Percentiles rank a stretch among this genome's conserved stretches.
phyloP scores from a whole-genome alignment of 305 asterid species.

The Plantago lanceolata region DNA sequence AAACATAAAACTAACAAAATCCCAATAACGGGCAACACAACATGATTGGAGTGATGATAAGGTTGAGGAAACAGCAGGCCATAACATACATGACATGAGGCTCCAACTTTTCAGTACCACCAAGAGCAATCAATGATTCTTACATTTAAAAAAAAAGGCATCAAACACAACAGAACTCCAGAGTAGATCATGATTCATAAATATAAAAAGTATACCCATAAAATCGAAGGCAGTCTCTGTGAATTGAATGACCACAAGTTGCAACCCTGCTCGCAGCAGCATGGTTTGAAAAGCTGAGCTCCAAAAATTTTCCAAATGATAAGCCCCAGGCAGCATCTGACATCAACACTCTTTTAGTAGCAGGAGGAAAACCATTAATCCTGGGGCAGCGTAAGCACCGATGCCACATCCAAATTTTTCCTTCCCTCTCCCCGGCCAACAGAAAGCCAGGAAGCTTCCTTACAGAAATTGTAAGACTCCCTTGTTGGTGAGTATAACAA shows the following conservation, averaged over 20 bases:
- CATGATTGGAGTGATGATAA: neutral
- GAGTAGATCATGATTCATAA: constrained; percentile 4
- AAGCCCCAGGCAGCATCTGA: constrained; percentile 85
- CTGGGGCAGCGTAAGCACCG: constrained; percentile 78
- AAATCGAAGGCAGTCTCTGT: constrained; percentile 80
- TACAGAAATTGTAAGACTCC: constrained; percentile 74
- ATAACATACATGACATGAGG: constrained; percentile 15
- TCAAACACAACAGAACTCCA: neutral
- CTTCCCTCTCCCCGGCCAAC: constrained; percentile 66
- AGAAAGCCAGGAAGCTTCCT: constrained; percentile 45
- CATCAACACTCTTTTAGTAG: constrained; percentile 72
- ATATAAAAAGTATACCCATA: constrained; percentile 53
- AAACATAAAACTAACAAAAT: neutral
- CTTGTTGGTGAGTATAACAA: constrained; percentile 81
- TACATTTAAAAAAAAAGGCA: neutral
- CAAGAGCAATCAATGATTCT: neutral
- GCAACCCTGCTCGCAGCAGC: constrained; percentile 91
- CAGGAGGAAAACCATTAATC: constrained; percentile 62
- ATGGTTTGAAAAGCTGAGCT: constrained; percentile 85
- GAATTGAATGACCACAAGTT: constrained; percentile 82
- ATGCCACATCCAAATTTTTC: constrained; percentile 95
- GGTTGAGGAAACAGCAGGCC: neutral
- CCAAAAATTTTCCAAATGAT: constrained; percentile 79
- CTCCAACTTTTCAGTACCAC: constrained; percentile 11
- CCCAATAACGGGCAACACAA: neutral